Conservation (phyloP, 1,284 basidiomycete species). For the Sanghuangporus baumii region DNA sequence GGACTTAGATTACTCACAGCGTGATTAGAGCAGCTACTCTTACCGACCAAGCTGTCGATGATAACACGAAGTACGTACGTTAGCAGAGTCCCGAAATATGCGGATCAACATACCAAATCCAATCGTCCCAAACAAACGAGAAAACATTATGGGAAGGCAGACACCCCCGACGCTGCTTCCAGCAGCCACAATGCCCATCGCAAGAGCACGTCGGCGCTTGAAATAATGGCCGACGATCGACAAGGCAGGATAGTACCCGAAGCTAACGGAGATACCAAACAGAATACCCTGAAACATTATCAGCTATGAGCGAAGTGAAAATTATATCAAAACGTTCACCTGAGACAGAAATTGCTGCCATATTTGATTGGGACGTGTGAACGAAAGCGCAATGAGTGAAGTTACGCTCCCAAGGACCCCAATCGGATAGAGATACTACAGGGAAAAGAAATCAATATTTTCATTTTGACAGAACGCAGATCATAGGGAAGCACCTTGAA, state of each 20-base stretch:
- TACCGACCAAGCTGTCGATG: constrained; percentile 8
- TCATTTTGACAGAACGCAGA: not conserved
- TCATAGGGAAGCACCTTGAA: constrained; percentile 2
- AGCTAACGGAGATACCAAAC: constrained; percentile 9
- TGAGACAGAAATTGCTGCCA: constrained; percentile 14
- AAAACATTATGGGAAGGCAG: constrained; percentile 27
- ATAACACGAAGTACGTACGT: not conserved
- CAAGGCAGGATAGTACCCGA: constrained; percentile 8
- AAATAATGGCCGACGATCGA: constrained; percentile 13
- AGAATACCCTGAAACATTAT: constrained; percentile 4
- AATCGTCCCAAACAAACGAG: constrained; percentile 22
- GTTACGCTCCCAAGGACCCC: constrained; percentile 1
- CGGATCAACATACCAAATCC: constrained; percentile 10
- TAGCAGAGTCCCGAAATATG: not conserved
- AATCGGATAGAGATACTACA: constrained; percentile 9
- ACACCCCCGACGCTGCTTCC: constrained; percentile 25
- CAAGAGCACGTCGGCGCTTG: constrained; percentile 6
- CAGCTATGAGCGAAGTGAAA: not conserved
- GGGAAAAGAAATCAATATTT: not conserved
- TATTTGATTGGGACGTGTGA: constrained; percentile 8
- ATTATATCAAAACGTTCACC: not conserved
- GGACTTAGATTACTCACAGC: constrained; percentile 1
- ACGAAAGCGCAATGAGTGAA: constrained; percentile 12
- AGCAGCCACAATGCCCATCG: constrained; percentile 15
- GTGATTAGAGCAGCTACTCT: constrained; percentile 13